Evolutionary conservation across 345 rosid species (phyloP), one percentile per base, ranked within the genome.

Genomic region (Salix udensis): DNA sequence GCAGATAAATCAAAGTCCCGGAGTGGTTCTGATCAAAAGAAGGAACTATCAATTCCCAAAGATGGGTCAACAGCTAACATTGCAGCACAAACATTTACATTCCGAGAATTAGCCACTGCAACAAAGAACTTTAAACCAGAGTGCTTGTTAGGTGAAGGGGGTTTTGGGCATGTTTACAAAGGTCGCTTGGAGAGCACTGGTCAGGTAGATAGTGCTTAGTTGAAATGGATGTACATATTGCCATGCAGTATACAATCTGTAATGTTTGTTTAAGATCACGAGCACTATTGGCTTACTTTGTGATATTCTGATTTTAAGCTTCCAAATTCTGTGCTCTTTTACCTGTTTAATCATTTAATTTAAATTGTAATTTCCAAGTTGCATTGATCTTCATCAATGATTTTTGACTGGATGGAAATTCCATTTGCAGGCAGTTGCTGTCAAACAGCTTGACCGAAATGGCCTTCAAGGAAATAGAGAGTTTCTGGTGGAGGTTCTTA

Each of bases 381-480:
- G 44, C 28, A 21, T 16, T 44, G 67, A 21, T 37, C 46, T 28
- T 36, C 21, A 78, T 60, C 66, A 42, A 71, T 31, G 28, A 48
- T 67, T 42, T 77, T 39, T 48, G 53, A 8, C 66, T 77, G 72
- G n/a, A 42, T 72, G 68, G 64, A 52, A 70, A 44, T 40, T 75
- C 21, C 78, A 28, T 76, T 78, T 81, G 84, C 89, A 95, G 99
- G 92, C 88, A 73, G 99, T 91, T 66, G 99, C 99, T 39, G 97
- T 95, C 72, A 95, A 95, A 84, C 96, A 91, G 82, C 91, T 95
- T 15, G 98, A 93, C 84, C 85, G 96, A 75, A 93, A 95, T 44
- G 98, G 99, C 64, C 92, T 91, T 76, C 98, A 95, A 84, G 99
- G 99, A 83, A 95, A 95, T 78, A 88, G 98, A 88, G 99, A 95